A percentile compares a stretch with the other conserved stretches of the same genome.
Conservation (phyloP, 1,284 basidiomycete species). For the Pseudozyma thailandica region DNA sequence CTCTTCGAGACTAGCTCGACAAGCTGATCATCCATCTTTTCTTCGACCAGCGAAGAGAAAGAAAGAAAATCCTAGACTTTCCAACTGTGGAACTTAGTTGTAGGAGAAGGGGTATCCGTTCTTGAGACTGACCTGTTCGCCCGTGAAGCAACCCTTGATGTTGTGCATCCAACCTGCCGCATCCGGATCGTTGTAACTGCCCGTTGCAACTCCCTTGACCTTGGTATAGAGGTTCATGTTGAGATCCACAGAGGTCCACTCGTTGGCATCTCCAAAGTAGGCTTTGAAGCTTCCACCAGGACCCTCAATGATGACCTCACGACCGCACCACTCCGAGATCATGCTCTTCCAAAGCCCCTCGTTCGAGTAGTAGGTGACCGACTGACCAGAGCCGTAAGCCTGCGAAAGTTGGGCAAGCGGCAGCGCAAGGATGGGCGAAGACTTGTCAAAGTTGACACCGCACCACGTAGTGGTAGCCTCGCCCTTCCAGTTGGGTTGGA, state of each 20-base stretch:
- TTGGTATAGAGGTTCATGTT: conserved; percentile 48
- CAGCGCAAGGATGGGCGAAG: conserved; percentile 40
- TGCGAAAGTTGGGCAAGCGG: conserved; percentile 42
- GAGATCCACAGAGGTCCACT: conserved; percentile 44
- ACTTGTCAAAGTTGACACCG: conserved; percentile 44
- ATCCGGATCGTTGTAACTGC: conserved; percentile 30
- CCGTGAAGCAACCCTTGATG: conserved; percentile 47
- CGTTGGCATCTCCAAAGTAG: conserved; percentile 48
- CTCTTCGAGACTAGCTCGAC: background rate
- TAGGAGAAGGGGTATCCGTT: conserved; percentile 35
- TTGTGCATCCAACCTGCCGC: conserved; percentile 38
- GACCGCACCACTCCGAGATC: conserved; percentile 46
- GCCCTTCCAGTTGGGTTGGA: conserved; percentile 51
- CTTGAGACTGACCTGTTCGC: conserved; percentile 31
- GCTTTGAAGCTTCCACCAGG: conserved; percentile 44
- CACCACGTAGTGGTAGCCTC: conserved; percentile 52
- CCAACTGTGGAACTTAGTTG: too few species aligned
- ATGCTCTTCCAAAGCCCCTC: conserved; percentile 34
- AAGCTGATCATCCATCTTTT: background rate
- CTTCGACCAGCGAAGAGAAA: conserved; percentile 17
- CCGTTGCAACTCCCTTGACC: conserved; percentile 30
- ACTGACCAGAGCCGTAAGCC: conserved; percentile 25
- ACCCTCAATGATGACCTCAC: conserved; percentile 35
- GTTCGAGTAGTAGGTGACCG: conserved; percentile 47
- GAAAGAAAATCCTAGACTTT: background rate